Evolutionary conservation across 2,329 filamentous ascomycete species (phyloP).

Genomic region (Chaetomium globosum): DNA sequence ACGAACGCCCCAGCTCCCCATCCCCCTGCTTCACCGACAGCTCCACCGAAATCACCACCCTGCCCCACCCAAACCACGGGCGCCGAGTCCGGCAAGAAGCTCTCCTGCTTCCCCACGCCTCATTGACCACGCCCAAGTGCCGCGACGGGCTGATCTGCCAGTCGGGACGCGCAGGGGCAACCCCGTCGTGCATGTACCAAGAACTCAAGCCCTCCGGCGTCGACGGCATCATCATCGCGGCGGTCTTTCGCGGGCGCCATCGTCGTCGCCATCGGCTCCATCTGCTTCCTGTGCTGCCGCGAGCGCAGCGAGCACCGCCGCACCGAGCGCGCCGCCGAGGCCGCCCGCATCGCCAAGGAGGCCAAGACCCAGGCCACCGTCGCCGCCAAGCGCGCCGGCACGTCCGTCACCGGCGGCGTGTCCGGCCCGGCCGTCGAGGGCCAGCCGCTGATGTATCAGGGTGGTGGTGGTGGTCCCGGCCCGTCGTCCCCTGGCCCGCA

Average conservation of each 20-base stretch:
- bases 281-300: slow-evolving; percentile 57
- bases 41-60: slow-evolving; percentile 41
- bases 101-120: slow-evolving; percentile 47
- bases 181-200: slow-evolving; percentile 50
- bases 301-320: slow-evolving; percentile 52
- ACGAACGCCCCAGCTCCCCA: slow-evolving; percentile 25
- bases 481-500: slow-evolving; percentile 9
- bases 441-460: slow-evolving; percentile 38
- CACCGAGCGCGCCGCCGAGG: slow-evolving; percentile 52
- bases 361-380: slow-evolving; percentile 38
- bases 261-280: slow-evolving; percentile 43
- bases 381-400: slow-evolving; percentile 44
- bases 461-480: neutral
- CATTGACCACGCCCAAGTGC: slow-evolving; percentile 46
- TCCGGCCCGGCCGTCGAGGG: slow-evolving; percentile 24
- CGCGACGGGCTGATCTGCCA: slow-evolving; percentile 50
- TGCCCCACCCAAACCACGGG: slow-evolving; percentile 49
- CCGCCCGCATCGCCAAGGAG: slow-evolving; percentile 52
- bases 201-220: slow-evolving; percentile 46
- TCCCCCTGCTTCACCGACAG: slow-evolving; percentile 42
- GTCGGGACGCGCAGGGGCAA: slow-evolving; percentile 44
- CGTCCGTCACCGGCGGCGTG: slow-evolving; percentile 34
- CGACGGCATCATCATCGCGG: slow-evolving; percentile 52
- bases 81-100: slow-evolving; percentile 39
- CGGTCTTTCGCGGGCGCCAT: slow-evolving; percentile 52